These are phyloP conservation scores for Musa beccarii DNA, from an alignment of 176 grass and related monocot species.

Conservation along the genomic window DNA sequence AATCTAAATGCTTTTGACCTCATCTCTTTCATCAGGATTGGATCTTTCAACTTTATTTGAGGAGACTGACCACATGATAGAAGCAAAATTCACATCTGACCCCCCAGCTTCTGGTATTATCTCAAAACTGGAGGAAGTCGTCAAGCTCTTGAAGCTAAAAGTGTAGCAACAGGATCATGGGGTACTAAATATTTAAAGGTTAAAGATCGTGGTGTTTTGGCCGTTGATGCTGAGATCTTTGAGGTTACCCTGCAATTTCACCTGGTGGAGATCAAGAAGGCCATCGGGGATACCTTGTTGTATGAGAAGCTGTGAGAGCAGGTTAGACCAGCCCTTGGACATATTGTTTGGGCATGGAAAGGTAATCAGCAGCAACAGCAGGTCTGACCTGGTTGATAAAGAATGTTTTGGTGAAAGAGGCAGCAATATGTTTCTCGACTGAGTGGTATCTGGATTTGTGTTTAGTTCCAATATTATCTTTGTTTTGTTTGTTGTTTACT, in stretches of 20 bases:
- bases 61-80: constrained; percentile 22
- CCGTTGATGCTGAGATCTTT: constrained; percentile 51
- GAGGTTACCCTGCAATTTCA: constrained; percentile 60
- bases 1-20: constrained; percentile 81
- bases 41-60: constrained; percentile 81
- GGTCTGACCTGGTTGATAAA: background rate
- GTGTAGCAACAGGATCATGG: constrained; percentile 44
- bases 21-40: constrained; percentile 66
- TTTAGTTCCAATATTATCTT: too few species aligned
- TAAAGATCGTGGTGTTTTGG: constrained; percentile 34
- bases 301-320: constrained; percentile 48
- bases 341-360: constrained; percentile 81
- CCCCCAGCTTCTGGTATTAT: constrained; percentile 39
- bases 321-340: constrained; percentile 48
- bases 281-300: constrained; percentile 54
- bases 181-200: constrained; percentile 47
- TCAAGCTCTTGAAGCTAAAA: constrained; percentile 42
- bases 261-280: constrained; percentile 66
- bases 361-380: constrained; percentile 30
- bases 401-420: too few species aligned
- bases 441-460: too few species aligned
- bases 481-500: too few species aligned
- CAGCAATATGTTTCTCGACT: too few species aligned
- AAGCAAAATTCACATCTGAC: constrained; percentile 53
- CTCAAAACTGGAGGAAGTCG: constrained; percentile 54